phyloP scores from a whole-genome alignment of 805 yeast species.

The Yamadazyma laniorum region DNA sequence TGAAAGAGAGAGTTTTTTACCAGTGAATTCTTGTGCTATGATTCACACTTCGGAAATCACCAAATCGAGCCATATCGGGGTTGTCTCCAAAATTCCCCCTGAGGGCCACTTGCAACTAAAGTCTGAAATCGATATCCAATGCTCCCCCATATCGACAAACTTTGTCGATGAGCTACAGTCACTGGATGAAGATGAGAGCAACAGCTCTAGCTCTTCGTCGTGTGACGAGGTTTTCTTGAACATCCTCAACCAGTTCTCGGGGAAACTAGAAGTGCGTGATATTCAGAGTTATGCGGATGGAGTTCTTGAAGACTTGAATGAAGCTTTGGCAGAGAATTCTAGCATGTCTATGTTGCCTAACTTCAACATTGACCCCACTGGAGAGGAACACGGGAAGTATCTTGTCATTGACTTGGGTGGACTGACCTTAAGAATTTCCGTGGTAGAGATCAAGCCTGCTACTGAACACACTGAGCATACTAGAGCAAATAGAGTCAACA shows the following conservation, averaged over 20 bases:
- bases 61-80: too few species aligned
- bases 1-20: too few species aligned
- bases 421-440: conserved; percentile 47
- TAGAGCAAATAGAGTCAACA: conserved; percentile 24
- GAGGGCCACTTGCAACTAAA: not conserved
- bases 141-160: not conserved
- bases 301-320: conserved; percentile 26
- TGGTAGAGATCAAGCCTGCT: conserved; percentile 27
- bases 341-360: conserved; percentile 41
- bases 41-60: too few species aligned
- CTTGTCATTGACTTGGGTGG: conserved; percentile 59
- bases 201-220: not conserved
- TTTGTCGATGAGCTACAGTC: not conserved
- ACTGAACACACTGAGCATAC: not conserved
- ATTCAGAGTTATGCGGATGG: conserved; percentile 18
- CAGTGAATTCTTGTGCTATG: too few species aligned
- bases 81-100: not conserved
- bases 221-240: conserved; percentile 8
- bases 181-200: conserved; percentile 8
- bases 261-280: conserved; percentile 3
- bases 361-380: conserved; percentile 37
- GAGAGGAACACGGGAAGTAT: conserved; percentile 36
- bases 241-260: conserved; percentile 6
- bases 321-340: conserved; percentile 26
- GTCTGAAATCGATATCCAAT: not conserved